These are phyloP conservation scores for Colletotrichum sp. DNA, from an alignment of 2,329 filamentous ascomycete species.

Conservation along the genomic window DNA sequence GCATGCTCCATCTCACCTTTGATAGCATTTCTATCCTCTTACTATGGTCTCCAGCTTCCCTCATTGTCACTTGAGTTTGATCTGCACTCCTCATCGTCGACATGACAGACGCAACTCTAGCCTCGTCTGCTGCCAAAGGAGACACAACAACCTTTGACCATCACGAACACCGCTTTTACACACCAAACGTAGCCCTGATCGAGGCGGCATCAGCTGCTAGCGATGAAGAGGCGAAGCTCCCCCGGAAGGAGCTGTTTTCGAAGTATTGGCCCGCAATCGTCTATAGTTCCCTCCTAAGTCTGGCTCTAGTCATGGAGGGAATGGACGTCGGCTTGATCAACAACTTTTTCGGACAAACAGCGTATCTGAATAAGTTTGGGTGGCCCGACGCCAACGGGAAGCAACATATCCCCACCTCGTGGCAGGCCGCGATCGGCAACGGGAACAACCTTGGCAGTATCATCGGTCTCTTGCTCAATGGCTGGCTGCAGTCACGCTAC, in stretches of 20 bases:
- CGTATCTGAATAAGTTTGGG: slow-evolving; percentile 37
- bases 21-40: not conserved
- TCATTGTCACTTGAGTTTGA: not conserved
- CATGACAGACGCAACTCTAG: not conserved
- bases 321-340: slow-evolving; percentile 44
- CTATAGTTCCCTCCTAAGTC: slow-evolving; percentile 34
- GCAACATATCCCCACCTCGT: slow-evolving; percentile 46
- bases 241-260: slow-evolving; percentile 35
- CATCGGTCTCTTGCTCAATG: slow-evolving; percentile 46
- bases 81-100: not conserved
- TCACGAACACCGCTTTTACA: slow-evolving; percentile 28
- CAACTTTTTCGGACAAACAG: slow-evolving; percentile 41
- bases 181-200: slow-evolving; percentile 32
- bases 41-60: not conserved
- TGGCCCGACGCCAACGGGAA: slow-evolving; percentile 34
- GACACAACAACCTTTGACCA: slow-evolving; percentile 23
- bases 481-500: slow-evolving; percentile 38
- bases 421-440: slow-evolving; percentile 48
- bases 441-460: slow-evolving; percentile 46
- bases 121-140: not conserved
- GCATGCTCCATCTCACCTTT: not conserved
- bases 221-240: slow-evolving; percentile 31
- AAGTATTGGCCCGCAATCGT: slow-evolving; percentile 33
- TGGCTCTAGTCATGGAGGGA: slow-evolving; percentile 35
- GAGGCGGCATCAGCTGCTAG: slow-evolving; percentile 35